Evolutionary conservation across 192 early-diverging fungal genomes (phyloP), one percentile per base, ranked within the genome.

Genomic region (Backusella tarrabulga): DNA sequence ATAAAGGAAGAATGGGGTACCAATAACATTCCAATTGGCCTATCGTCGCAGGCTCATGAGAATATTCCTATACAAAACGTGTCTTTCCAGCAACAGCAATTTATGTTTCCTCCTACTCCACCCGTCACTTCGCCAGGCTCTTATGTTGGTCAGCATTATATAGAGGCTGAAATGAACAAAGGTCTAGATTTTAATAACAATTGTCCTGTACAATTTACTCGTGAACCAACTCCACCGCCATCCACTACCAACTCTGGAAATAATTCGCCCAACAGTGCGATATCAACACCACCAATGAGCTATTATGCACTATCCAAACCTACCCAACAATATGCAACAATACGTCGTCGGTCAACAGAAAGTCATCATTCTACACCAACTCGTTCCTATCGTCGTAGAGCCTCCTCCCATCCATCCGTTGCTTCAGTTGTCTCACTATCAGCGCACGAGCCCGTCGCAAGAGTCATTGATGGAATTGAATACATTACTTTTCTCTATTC

Each of bases 341-440:
- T 71, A 21, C 73, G 77, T 34, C 80, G 80, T 41, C 68, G 35
- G 1, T 75, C 80, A 11, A 17, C 77, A 6, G 42, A 72, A 14
- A 66, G 12, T 1, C 23, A 42, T 46, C 35, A 36, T 15, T 0
- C 8, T 4, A 50, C 32, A 72, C 21, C 29, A 17, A 6, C 41
- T 34, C 71, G 71, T 50, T 17, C 71, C 1, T 72, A 72, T 17
- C 40, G 71, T 17, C 42, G 40, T 14, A 36, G 71, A 72, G 23
- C 71, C 5, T 44, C 71, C 6, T 72, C 71, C 8, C 71, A 72
- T 50, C 71, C 74, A 15, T 80, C 73, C 50, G 80, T 82, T 36
- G 80, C 80, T 26, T 69, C 80, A 1, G 77, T 71, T 40, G 80
- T 82, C 17, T 74, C 80, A 36, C n/a, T 82, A 54, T 72, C 80